These are phyloP conservation scores for Aspergillus piperis DNA, from an alignment of 2,329 filamentous ascomycete species.

Conservation along the genomic window DNA sequence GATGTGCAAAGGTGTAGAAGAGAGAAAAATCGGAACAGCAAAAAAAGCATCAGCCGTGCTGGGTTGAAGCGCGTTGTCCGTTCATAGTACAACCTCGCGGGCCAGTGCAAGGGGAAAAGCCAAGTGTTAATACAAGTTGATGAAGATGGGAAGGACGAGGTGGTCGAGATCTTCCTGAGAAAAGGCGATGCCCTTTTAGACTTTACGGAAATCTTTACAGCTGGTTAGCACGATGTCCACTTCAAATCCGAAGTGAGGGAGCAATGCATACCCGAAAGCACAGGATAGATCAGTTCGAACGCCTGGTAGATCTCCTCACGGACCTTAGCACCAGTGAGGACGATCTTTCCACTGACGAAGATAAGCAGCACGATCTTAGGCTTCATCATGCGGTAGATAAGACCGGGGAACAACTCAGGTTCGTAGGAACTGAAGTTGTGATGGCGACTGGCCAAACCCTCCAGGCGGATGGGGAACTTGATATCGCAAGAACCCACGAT, in stretches of 20 bases:
- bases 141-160: slow-evolving; percentile 20
- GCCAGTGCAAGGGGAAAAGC: slow-evolving; percentile 20
- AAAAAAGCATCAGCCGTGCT: slow-evolving; percentile 13
- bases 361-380: slow-evolving; percentile 98
- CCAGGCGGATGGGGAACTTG: slow-evolving; percentile 97
- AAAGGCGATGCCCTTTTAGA: slow-evolving; percentile 41
- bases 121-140: slow-evolving; percentile 33
- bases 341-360: slow-evolving; percentile 97
- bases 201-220: slow-evolving; percentile 62
- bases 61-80: slow-evolving; percentile 18
- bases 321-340: slow-evolving; percentile 95
- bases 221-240: slow-evolving; percentile 10
- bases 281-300: slow-evolving; percentile 96
- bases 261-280: slow-evolving; percentile 71
- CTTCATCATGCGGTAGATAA: slow-evolving; percentile 99
- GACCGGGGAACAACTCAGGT: slow-evolving; percentile 95
- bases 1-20: slow-evolving; percentile 25
- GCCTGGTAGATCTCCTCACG: slow-evolving; percentile 97
- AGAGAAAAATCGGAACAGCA: background rate
- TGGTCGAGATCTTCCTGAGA: slow-evolving; percentile 22
- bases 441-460: slow-evolving; percentile 93
- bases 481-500: slow-evolving; percentile 99
- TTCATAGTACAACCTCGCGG: slow-evolving; percentile 19
- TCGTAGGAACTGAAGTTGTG: slow-evolving; percentile 99
- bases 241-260: background rate